A percentile compares a stretch with the other conserved stretches of the same genome.
These are phyloP conservation scores for Schizosaccharomyces octosporus DNA, from an alignment of 805 yeast genomes.

Conservation along the genomic window DNA sequence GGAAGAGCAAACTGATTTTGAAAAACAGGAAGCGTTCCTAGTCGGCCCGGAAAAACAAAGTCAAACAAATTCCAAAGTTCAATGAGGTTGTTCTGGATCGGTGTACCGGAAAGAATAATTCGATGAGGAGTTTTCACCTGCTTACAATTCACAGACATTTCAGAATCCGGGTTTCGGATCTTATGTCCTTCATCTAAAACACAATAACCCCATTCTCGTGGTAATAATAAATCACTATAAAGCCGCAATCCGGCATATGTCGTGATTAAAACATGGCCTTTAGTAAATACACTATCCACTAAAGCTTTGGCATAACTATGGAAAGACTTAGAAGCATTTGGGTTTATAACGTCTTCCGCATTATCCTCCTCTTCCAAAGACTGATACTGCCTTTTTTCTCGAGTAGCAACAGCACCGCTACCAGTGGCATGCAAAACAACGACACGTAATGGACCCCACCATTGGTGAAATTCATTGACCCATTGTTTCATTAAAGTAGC, in stretches of 20 bases:
- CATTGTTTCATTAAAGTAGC: slow-evolving; percentile 91
- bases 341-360: slow-evolving; percentile 12
- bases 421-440: slow-evolving; percentile 82
- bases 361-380: slow-evolving; percentile 6
- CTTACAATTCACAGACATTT: slow-evolving; percentile 63
- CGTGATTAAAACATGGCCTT: slow-evolving; percentile 71
- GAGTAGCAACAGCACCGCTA: slow-evolving; percentile 35
- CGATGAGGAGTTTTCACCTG: slow-evolving; percentile 65
- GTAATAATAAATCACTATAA: slow-evolving; percentile 37
- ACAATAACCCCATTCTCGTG: slow-evolving; percentile 66
- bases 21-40: slow-evolving; percentile 87
- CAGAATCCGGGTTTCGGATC: slow-evolving; percentile 82
- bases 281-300: slow-evolving; percentile 9
- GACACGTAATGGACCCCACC: slow-evolving; percentile 93
- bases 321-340: background rate
- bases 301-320: slow-evolving; percentile 9
- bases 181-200: slow-evolving; percentile 92
- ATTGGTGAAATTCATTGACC: slow-evolving; percentile 85
- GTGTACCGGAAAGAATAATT: slow-evolving; percentile 80
- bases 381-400: background rate
- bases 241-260: slow-evolving; percentile 71
- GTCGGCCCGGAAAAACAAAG: slow-evolving; percentile 77
- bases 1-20: slow-evolving; percentile 82
- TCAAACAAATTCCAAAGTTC: slow-evolving; percentile 92
- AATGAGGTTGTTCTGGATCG: slow-evolving; percentile 75